Base-by-base conservation (phyloP, 106 monocot species). In the Hemerocallis citrina region DNA sequence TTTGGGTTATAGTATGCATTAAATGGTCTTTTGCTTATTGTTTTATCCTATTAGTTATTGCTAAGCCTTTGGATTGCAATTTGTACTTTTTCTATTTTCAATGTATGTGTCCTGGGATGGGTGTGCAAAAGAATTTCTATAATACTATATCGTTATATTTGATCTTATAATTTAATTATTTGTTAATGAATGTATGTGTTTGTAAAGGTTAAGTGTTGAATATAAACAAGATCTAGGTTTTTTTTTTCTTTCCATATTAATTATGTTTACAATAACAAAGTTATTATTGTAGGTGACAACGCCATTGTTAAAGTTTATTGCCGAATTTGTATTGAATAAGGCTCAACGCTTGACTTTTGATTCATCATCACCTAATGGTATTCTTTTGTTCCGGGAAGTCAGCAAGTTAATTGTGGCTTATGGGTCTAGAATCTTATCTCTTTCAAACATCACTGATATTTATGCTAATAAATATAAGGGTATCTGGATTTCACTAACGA, bases 391-490 rank as follows among this genome's bases (percentile, higher is more conserved):
- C 67, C 75, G 91, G 64, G 96, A 96, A 81, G 84, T 96, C 40
- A 96, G 96, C 81, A 96, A 96, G 68, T 52, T 96, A 72, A 66
- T 91, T 69, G 84, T 91, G 55, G 79, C 87, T 52, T 96, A 96
- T 73, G 96, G 96, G 27, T 73, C 90, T 50, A 81, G 96, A 51
- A 84, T 96, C 77, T 66, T 96, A 1, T 81, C 91, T 65, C 70
- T 86, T 79, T 81, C 96, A 40, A 84, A 74, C 37, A 68, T 42
- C 43, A 41, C 78, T 16, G 96, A 96, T 75, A 64, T 91, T 2
- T 96, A 96, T 75, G 74, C 74, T 6, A 91, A 68, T 61, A 96
- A 87, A 56, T 96, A 96, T 69, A 96, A 96, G 77, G 96, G 96
- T 29, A 91, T 96, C 51, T 96, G 87, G 87, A 91, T 96, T 71